Evolutionary conservation across 371 early-diverging fungal species (phyloP), one percentile per base, ranked within the genome.

Genomic region (Syncephalastrum sp.): DNA sequence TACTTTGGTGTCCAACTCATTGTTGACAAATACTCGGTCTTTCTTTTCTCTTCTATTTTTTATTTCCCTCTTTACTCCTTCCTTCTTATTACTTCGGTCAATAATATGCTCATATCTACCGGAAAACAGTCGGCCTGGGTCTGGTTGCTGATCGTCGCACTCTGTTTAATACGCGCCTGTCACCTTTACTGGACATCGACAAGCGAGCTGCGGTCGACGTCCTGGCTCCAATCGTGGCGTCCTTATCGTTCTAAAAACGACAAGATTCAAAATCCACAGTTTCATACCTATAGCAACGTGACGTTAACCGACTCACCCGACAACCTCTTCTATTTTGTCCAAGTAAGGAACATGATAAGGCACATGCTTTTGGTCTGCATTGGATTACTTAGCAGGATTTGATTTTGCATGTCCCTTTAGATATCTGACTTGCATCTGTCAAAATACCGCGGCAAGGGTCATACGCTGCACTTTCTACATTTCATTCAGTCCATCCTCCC

Each of bases 401-500:
- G 43, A 14, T n/a, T 29, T 29, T 25, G 47, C 59, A 27, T 59
- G 17, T 61, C 43, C 49, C 45, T 21, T 29, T 66, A 94, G 83
- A 84, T 91, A 13, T 87, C 95, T 0, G 95, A 95, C 64, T 50
- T 94, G 5, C 95, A 94, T 69, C 81, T 95, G 54, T 91, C 91
- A 52, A 79, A 83, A 45, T 91, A 72, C 70, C 61, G 74, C 47
- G 67, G 75, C 2, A 63, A 70, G 43, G 91, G 92, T 17, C 89
- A 91, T 10, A 75, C 88, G 2, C 64, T 75, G 6, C 89, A 92
- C 67, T 84, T 95, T 61, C 64, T 84, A 60, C 81, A 86, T 58
- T 93, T 94, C 61, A 75, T 94, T 42, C 72, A 79, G 42, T 84
- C 87, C 0, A 75, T 82, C 8, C 63, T 89, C 19, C 88, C 88